phyloP scores from a whole-genome alignment of 805 yeast genomes.

The Nakazawaea peltata region DNA sequence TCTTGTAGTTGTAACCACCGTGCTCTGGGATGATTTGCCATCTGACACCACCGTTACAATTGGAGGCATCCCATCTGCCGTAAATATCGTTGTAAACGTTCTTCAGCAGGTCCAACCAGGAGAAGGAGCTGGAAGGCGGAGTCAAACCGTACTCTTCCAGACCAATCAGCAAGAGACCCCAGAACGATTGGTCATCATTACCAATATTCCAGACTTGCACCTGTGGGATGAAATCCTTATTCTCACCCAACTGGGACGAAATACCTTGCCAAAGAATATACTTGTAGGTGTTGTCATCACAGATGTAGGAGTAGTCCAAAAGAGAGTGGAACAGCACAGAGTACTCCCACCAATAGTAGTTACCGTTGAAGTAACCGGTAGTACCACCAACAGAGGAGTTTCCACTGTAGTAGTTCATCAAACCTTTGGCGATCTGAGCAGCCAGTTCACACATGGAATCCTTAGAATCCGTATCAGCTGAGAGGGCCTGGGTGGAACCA shows the following conservation, averaged over 20 bases:
- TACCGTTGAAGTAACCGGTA: slow-evolving; percentile 35
- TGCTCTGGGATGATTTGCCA: slow-evolving; percentile 63
- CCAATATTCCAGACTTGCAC: slow-evolving; percentile 65
- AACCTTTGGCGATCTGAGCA: slow-evolving; percentile 25
- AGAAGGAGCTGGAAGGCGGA: slow-evolving; percentile 29
- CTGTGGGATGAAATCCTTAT: slow-evolving; percentile 49
- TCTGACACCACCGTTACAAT: slow-evolving; percentile 59
- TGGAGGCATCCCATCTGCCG: slow-evolving; percentile 46
- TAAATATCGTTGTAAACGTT: slow-evolving; percentile 51
- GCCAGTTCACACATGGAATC: slow-evolving; percentile 36
- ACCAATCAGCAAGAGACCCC: slow-evolving; percentile 57
- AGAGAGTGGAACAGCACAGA: slow-evolving; percentile 44
- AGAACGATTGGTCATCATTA: slow-evolving; percentile 66
- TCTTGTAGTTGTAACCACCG: slow-evolving; percentile 56
- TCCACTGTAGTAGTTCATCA: slow-evolving; percentile 39
- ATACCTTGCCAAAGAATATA: slow-evolving; percentile 27
- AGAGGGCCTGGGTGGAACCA: not conserved
- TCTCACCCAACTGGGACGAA: slow-evolving; percentile 32
- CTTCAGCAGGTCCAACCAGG: slow-evolving; percentile 50
- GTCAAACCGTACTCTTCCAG: slow-evolving; percentile 55
- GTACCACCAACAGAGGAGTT: slow-evolving; percentile 32
- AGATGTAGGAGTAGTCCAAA: slow-evolving; percentile 30
- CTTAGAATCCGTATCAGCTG: slow-evolving; percentile 28
- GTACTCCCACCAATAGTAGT: slow-evolving; percentile 48
- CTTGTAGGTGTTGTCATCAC: slow-evolving; percentile 27